phyloP scores from a whole-genome alignment of 345 rosid genomes.

The Gossypium mustelinum region DNA sequence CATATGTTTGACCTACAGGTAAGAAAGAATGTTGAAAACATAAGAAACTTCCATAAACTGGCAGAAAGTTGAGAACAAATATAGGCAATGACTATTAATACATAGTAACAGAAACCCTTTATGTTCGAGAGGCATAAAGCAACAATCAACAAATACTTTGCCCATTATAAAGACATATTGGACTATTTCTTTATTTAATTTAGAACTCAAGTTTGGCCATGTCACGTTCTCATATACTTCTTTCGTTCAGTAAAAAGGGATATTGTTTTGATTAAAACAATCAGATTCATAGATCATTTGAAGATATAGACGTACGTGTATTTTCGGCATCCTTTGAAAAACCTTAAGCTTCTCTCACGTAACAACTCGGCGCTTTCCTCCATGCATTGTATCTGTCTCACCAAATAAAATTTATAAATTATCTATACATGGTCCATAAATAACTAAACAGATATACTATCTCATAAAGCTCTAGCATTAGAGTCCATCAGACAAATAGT shows the following conservation, averaged over 20 bases:
- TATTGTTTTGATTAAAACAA: not conserved
- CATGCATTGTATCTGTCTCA: constrained; percentile 74
- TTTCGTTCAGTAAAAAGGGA: not conserved
- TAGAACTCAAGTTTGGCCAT: not conserved
- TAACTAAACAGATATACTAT: not conserved
- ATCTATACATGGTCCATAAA: constrained; percentile 3
- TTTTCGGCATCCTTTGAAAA: constrained; percentile 94
- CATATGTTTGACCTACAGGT: not conserved
- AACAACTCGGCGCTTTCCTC: constrained; percentile 86
- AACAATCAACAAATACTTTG: not conserved
- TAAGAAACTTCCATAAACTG: not conserved
- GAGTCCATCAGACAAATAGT: not conserved
- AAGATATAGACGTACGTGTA: constrained; percentile 64
- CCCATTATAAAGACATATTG: not conserved
- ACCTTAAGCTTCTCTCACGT: constrained; percentile 89
- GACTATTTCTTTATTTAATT: not conserved
- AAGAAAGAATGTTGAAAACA: not conserved
- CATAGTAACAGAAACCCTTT: not conserved
- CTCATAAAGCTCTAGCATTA: not conserved
- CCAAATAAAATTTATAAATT: constrained; percentile 20
- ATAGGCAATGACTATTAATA: not conserved
- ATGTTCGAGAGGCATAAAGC: not conserved
- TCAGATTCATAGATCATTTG: not conserved
- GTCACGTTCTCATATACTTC: not conserved
- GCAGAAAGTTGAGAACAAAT: not conserved